Evolutionary conservation across 2,329 filamentous ascomycete genomes (phyloP).

Genomic region (Penicillium brevicompactum): DNA sequence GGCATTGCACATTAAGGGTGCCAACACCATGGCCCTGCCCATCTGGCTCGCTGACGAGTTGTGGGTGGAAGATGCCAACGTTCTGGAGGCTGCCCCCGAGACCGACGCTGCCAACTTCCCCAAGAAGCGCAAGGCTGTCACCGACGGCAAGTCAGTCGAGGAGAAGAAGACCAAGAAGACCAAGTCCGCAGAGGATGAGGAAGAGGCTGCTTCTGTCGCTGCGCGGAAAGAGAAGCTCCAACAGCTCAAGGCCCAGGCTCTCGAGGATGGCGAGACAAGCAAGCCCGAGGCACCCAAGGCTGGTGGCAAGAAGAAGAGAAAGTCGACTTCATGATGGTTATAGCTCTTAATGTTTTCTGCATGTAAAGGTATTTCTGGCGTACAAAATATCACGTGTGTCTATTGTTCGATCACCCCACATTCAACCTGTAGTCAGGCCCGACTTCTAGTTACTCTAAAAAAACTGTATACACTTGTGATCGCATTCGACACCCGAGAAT

Average conservation of each 20-base stretch:
- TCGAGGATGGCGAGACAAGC: conserved; percentile 43
- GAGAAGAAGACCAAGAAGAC: conserved; percentile 45
- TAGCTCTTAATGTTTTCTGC: conserved; percentile 33
- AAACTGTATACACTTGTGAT: not conserved
- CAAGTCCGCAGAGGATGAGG: conserved; percentile 41
- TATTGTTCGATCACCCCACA: conserved; percentile 18
- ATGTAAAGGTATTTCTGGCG: conserved; percentile 36
- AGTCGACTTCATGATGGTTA: conserved; percentile 39
- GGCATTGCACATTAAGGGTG: conserved; percentile 86
- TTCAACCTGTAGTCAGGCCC: not conserved
- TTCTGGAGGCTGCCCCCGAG: conserved; percentile 57
- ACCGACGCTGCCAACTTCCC: conserved; percentile 45
- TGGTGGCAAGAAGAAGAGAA: conserved; percentile 42
- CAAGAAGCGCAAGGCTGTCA: conserved; percentile 57
- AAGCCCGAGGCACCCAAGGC: conserved; percentile 24
- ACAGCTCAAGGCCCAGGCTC: conserved; percentile 52
- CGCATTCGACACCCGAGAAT: not conserved
- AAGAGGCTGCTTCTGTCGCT: conserved; percentile 36
- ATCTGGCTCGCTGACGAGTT: conserved; percentile 92
- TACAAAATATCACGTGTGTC: conserved; percentile 37
- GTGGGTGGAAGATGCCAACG: conserved; percentile 77
- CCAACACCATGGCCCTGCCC: conserved; percentile 84
- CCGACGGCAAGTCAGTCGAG: conserved; percentile 35
- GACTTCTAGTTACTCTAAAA: not conserved
- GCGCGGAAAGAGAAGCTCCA: conserved; percentile 52